Conservation (phyloP, 148 eudicot genomes). For the Rhododendron mucronatum region DNA sequence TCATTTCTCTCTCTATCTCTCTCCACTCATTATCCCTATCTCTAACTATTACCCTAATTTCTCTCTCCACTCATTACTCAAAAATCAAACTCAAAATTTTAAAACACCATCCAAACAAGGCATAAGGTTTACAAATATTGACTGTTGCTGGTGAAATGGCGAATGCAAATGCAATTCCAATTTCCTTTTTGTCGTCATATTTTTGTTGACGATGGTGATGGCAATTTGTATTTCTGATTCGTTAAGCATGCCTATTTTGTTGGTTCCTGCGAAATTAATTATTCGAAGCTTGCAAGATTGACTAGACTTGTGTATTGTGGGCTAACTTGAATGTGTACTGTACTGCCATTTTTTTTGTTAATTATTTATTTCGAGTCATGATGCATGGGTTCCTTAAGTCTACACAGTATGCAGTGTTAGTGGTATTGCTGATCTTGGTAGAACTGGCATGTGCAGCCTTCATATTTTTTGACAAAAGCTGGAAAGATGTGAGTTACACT, state of each 20-base stretch:
- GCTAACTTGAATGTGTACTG: not conserved
- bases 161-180: not conserved
- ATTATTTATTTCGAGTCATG: not conserved
- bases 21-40: too few relatives aligned
- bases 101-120: too few relatives aligned
- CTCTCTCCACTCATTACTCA: too few relatives aligned
- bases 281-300: not conserved
- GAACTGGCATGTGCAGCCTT: slow-evolving; percentile 86
- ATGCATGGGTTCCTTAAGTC: slow-evolving; percentile 51
- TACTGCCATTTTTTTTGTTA: not conserved
- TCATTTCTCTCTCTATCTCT: too few relatives aligned
- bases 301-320: not conserved
- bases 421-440: slow-evolving; percentile 70
- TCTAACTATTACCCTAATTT: too few relatives aligned
- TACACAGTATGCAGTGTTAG: slow-evolving; percentile 64
- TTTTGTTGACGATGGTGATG: not conserved
- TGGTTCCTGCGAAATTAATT: too few relatives aligned
- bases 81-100: too few relatives aligned
- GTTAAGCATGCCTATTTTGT: too few relatives aligned
- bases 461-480: slow-evolving; percentile 72
- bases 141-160: not conserved
- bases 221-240: not conserved
- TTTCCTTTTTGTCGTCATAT: not conserved
- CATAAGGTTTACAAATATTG: not conserved
- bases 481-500: slow-evolving; percentile 60